These are phyloP conservation scores for Flaveria linearis DNA, from an alignment of 129 eudicot genomes.

Conservation along the genomic window DNA sequence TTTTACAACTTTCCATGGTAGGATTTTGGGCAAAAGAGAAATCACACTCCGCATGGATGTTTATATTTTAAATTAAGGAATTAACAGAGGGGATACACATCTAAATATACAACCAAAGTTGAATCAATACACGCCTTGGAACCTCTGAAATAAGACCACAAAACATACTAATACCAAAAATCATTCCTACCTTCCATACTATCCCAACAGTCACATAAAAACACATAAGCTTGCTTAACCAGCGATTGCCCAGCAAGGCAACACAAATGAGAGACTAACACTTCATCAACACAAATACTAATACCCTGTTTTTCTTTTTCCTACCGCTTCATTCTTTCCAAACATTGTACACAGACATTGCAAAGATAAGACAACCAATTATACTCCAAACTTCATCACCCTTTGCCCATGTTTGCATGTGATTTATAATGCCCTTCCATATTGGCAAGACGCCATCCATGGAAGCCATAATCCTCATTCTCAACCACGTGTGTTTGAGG, in stretches of 20 bases:
- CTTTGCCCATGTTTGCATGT: neutral
- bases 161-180: neutral
- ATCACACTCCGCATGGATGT: neutral
- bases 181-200: neutral
- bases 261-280: neutral
- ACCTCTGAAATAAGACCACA: neutral
- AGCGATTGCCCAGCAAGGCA: neutral
- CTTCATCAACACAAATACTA: neutral
- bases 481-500: neutral
- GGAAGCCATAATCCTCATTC: conserved; percentile 3
- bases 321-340: conserved; percentile 10
- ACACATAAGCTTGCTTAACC: neutral
- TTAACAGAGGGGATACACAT: neutral
- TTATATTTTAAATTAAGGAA: too few species aligned
- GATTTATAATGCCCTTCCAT: neutral
- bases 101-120: neutral
- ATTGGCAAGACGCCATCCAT: neutral
- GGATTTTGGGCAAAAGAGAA: neutral
- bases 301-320: neutral
- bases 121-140: neutral
- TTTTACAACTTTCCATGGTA: neutral
- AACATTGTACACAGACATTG: neutral
- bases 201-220: neutral
- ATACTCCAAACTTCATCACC: conserved; percentile 1
- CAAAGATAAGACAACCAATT: neutral